Conservation (phyloP, 2,329 filamentous ascomycete species). For the Colletotrichum filicis region DNA sequence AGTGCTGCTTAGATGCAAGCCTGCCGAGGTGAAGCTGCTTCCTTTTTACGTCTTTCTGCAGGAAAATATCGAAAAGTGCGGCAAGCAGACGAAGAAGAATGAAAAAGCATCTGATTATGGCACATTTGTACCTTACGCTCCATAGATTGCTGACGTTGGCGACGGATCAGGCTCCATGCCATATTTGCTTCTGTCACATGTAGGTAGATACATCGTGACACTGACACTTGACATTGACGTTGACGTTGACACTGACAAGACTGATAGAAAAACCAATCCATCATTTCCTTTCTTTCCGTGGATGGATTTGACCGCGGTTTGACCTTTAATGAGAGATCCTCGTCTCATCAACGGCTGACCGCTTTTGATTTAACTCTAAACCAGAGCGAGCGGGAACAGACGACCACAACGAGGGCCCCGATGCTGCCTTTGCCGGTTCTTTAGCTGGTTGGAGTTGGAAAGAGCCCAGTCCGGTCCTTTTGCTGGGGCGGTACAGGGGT, state of each 20-base stretch:
- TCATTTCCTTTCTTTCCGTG: background rate
- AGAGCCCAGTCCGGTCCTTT: slow-evolving; percentile 13
- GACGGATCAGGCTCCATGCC: background rate
- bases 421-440: background rate
- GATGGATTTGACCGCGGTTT: background rate
- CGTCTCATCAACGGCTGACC: background rate
- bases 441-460: slow-evolving; percentile 1
- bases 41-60: background rate
- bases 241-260: background rate
- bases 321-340: background rate
- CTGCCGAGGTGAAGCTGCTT: slow-evolving; percentile 1
- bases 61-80: background rate
- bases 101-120: slow-evolving; percentile 21
- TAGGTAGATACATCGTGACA: background rate
- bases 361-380: slow-evolving; percentile 23
- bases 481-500: slow-evolving; percentile 27
- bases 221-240: background rate
- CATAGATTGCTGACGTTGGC: background rate
- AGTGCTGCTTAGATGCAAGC: background rate
- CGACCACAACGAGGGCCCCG: background rate
- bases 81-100: background rate
- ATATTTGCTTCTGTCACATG: background rate
- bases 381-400: slow-evolving; percentile 5
- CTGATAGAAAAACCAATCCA: background rate
- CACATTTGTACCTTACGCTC: background rate